These are phyloP conservation scores for Floccularia luteovirens DNA, from an alignment of 768 basidiomycete genomes.

Conservation along the genomic window DNA sequence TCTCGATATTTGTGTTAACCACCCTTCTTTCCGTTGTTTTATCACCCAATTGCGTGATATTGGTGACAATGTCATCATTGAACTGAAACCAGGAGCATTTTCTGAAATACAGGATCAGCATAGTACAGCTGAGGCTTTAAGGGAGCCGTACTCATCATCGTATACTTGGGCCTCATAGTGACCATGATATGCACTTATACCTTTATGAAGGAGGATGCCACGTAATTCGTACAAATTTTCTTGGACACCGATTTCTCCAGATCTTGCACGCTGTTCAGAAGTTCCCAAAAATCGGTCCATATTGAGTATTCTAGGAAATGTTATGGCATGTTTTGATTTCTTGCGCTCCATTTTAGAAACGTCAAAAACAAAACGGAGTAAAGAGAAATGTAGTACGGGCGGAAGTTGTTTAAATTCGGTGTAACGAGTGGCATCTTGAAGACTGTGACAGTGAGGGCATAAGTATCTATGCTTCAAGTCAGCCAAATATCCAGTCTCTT, in stretches of 20 bases:
- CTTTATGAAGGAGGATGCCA: constrained; percentile 85
- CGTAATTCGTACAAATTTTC: constrained; percentile 67
- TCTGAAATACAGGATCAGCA: constrained; percentile 26
- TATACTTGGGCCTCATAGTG: constrained; percentile 86
- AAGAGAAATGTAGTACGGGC: constrained; percentile 84
- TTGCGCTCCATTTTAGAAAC: constrained; percentile 69
- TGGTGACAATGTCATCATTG: constrained; percentile 82
- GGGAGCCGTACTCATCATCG: constrained; percentile 48
- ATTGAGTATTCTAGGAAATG: constrained; percentile 68
- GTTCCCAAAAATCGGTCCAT: constrained; percentile 60
- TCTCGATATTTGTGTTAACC: constrained; percentile 20
- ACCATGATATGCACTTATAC: constrained; percentile 85
- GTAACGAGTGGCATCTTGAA: constrained; percentile 77
- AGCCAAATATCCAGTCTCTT: not conserved
- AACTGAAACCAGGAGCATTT: constrained; percentile 81
- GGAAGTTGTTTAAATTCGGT: constrained; percentile 68
- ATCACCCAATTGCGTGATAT: constrained; percentile 47
- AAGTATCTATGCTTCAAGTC: constrained; percentile 47
- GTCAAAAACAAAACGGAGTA: constrained; percentile 92
- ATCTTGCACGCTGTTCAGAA: constrained; percentile 11
- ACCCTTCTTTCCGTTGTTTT: constrained; percentile 23
- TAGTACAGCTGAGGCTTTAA: not conserved
- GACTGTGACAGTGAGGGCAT: constrained; percentile 65
- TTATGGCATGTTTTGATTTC: constrained; percentile 77
- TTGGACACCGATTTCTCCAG: constrained; percentile 6